Evolutionary conservation across 2,329 filamentous ascomycete species (phyloP).

Genomic region (Fusarium sp.): DNA sequence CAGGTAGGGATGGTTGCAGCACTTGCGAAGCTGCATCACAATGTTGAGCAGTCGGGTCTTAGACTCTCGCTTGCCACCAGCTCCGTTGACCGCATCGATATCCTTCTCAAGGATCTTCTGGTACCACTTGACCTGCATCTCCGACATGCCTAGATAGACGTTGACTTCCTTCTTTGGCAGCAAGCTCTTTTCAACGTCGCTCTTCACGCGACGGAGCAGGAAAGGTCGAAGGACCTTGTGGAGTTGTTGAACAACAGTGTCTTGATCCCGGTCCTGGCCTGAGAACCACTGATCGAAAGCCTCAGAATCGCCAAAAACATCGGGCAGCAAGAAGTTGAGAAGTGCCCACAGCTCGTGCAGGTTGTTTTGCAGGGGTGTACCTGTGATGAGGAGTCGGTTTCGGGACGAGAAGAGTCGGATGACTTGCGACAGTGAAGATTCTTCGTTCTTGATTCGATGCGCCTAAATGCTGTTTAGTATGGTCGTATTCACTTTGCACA

Average conservation of each 20-base stretch:
- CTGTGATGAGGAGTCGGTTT: conserved; percentile 94
- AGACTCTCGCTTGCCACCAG: conserved; percentile 94
- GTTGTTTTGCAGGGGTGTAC: conserved; percentile 97
- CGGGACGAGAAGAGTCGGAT: conserved; percentile 96
- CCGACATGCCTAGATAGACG: conserved; percentile 96
- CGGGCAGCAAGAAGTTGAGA: conserved; percentile 96
- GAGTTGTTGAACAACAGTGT: conserved; percentile 94
- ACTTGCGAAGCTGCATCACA: conserved; percentile 99
- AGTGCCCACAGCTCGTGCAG: conserved; percentile 97
- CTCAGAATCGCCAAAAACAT: conserved; percentile 96
- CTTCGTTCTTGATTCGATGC: conserved; percentile 99
- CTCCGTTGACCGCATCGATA: conserved; percentile 98
- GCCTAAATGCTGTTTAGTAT: conserved; percentile 57
- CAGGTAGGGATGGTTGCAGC: conserved; percentile 97
- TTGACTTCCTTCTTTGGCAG: conserved; percentile 98
- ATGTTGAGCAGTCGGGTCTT: conserved; percentile 98
- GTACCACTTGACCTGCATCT: conserved; percentile 99
- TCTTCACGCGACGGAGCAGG: conserved; percentile 94
- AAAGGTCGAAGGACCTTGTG: conserved; percentile 95
- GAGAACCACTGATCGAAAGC: conserved; percentile 99
- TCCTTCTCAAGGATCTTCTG: conserved; percentile 99
- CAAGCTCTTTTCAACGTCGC: conserved; percentile 97
- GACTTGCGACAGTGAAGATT: conserved; percentile 95
- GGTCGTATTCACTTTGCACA: background rate
- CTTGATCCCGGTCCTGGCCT: conserved; percentile 88